These are phyloP conservation scores for Eutrema yunnanense DNA, from an alignment of 345 rosid species.

Conservation along the genomic window DNA sequence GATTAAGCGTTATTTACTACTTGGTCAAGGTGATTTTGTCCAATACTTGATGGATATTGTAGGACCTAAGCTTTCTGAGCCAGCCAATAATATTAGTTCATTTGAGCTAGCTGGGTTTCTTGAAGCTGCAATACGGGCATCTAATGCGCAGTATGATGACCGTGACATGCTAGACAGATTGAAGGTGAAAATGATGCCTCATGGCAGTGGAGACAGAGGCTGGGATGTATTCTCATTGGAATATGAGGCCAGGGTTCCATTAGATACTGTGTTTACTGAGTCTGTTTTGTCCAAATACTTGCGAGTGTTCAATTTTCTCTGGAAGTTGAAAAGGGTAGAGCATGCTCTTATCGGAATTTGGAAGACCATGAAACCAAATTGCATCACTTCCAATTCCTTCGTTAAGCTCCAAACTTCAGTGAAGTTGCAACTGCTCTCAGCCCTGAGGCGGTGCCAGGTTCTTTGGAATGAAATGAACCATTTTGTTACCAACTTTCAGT, in stretches of 20 bases:
- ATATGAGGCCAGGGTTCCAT: constrained; percentile 88
- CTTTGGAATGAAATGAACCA: constrained; percentile 97
- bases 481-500: constrained; percentile 92
- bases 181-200: constrained; percentile 97
- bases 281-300: constrained; percentile 80
- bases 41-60: constrained; percentile 91
- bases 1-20: constrained; percentile 84
- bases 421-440: constrained; percentile 71
- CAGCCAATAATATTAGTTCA: constrained; percentile 92
- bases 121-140: constrained; percentile 89
- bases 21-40: constrained; percentile 98
- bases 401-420: constrained; percentile 66
- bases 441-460: constrained; percentile 89
- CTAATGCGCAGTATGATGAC: constrained; percentile 98
- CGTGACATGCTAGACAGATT: constrained; percentile 84
- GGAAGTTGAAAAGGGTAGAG: constrained; percentile 95
- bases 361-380: constrained; percentile 99
- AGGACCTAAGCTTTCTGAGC: constrained; percentile 94
- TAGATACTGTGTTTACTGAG: constrained; percentile 88
- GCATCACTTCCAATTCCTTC: constrained; percentile 75
- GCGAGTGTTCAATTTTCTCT: constrained; percentile 87
- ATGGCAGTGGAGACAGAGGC: constrained; percentile 80
- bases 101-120: constrained; percentile 91
- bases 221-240: constrained; percentile 98
- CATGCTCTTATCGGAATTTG: constrained; percentile 95